These are phyloP conservation scores for Neurospora sp. DNA, from an alignment of 2,329 filamentous ascomycete species.

Conservation along the genomic window DNA sequence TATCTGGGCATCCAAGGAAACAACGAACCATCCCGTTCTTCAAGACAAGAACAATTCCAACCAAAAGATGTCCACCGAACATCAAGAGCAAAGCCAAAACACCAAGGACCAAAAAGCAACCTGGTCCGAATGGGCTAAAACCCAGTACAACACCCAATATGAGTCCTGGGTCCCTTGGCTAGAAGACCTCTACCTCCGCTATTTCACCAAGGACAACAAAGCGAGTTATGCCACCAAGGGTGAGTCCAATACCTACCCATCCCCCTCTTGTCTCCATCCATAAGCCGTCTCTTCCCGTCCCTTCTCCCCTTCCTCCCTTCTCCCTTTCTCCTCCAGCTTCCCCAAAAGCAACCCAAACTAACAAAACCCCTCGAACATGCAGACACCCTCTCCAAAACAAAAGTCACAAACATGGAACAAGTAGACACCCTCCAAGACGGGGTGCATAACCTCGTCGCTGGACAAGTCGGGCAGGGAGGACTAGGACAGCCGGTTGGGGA, in stretches of 20 bases:
- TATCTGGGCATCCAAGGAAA: neutral
- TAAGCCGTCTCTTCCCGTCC: neutral
- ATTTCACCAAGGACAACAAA: constrained; percentile 71
- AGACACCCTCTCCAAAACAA: constrained; percentile 57
- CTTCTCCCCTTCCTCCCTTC: neutral
- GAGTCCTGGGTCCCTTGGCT: constrained; percentile 69
- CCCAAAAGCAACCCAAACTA: neutral
- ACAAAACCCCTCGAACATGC: neutral
- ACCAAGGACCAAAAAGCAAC: neutral
- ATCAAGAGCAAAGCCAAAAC: neutral
- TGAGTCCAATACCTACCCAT: constrained; percentile 24
- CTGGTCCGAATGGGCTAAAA: constrained; percentile 41
- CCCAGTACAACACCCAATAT: constrained; percentile 62
- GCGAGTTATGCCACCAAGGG: constrained; percentile 60
- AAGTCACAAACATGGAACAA: constrained; percentile 56
- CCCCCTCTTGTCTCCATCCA: too few relatives aligned
- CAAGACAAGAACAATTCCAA: neutral
- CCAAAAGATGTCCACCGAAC: neutral
- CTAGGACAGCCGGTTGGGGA: constrained; percentile 56
- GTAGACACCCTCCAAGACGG: constrained; percentile 60
- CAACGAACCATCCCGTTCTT: neutral
- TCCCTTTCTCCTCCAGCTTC: neutral
- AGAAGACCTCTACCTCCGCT: constrained; percentile 61
- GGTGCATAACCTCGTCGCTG: constrained; percentile 50
- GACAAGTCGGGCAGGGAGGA: constrained; percentile 59